These are phyloP conservation scores for Brachypodium distachyon DNA, from an alignment of 202 grass and related monocot genomes.

Conservation along the genomic window DNA sequence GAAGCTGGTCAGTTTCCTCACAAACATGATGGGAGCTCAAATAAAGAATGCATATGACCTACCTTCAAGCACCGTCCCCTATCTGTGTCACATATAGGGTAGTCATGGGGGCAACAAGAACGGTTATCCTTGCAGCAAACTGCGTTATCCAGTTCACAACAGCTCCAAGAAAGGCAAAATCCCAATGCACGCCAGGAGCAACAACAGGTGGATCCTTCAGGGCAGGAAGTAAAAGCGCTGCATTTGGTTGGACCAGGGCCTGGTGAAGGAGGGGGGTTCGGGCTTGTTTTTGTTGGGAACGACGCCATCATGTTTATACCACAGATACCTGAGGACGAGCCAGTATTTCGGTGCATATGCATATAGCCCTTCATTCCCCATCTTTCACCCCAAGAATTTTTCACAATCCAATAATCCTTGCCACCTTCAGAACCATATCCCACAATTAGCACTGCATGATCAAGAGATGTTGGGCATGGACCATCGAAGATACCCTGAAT, in stretches of 20 bases:
- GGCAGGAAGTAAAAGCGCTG: slow-evolving; percentile 60
- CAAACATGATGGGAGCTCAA: not conserved
- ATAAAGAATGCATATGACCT: not conserved
- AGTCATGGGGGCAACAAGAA: slow-evolving; percentile 73
- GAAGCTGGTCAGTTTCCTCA: not conserved
- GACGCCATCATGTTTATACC: slow-evolving; percentile 92
- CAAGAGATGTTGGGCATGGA: slow-evolving; percentile 82
- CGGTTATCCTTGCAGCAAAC: slow-evolving; percentile 64
- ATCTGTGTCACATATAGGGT: slow-evolving; percentile 67
- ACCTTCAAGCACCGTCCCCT: slow-evolving; percentile 51
- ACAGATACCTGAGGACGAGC: slow-evolving; percentile 50
- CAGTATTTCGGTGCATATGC: slow-evolving; percentile 60
- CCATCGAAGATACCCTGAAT: slow-evolving; percentile 92
- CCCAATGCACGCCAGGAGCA: slow-evolving; percentile 70
- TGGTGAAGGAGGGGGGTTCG: slow-evolving; percentile 81
- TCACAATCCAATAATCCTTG: slow-evolving; percentile 94
- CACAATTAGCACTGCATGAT: slow-evolving; percentile 90
- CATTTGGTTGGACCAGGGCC: slow-evolving; percentile 81
- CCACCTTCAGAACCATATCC: slow-evolving; percentile 82
- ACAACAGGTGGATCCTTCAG: slow-evolving; percentile 79
- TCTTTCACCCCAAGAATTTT: slow-evolving; percentile 86
- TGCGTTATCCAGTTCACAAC: slow-evolving; percentile 71
- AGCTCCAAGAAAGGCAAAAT: slow-evolving; percentile 84
- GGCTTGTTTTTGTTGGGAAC: slow-evolving; percentile 71
- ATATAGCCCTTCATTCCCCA: slow-evolving; percentile 98